These are phyloP conservation scores for Ganoderma meredithae DNA, from an alignment of 1,284 basidiomycete genomes.

Conservation along the genomic window DNA sequence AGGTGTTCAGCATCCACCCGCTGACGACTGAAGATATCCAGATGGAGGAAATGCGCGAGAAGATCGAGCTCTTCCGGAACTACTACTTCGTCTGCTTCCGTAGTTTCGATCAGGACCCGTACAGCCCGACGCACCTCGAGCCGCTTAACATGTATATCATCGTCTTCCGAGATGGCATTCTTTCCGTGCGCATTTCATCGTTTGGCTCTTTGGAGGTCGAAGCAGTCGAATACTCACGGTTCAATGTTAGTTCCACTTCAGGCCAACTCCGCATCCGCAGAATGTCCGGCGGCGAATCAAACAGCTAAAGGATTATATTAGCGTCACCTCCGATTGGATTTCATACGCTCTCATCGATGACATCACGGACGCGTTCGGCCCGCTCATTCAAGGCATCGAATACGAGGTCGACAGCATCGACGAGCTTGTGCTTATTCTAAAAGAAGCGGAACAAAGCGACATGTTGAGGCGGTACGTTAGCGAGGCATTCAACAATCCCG, in stretches of 20 bases:
- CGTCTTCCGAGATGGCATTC: conserved; percentile 97
- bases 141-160: conserved; percentile 99
- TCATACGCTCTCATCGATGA: conserved; percentile 99
- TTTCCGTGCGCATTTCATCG: conserved; percentile 69
- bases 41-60: conserved; percentile 99
- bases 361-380: conserved; percentile 99
- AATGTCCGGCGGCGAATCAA: conserved; percentile 98
- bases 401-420: conserved; percentile 99
- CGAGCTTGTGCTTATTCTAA: conserved; percentile 96
- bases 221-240: conserved; percentile 3
- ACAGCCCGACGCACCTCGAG: conserved; percentile 97
- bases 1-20: conserved; percentile 98
- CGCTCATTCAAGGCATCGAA: conserved; percentile 98
- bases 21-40: conserved; percentile 99
- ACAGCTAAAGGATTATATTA: conserved; percentile 99
- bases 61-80: conserved; percentile 98
- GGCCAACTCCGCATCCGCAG: conserved; percentile 96
- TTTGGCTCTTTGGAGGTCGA: neutral
- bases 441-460: conserved; percentile 84
- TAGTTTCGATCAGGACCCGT: conserved; percentile 98
- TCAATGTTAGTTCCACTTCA: conserved; percentile 90
- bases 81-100: conserved; percentile 99
- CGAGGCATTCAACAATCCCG: neutral
- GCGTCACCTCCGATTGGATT: conserved; percentile 99
- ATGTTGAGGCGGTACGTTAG: conserved; percentile 68